Evolutionary conservation across 164 flowering plant species (phyloP).

Genomic region (Sedum album): DNA sequence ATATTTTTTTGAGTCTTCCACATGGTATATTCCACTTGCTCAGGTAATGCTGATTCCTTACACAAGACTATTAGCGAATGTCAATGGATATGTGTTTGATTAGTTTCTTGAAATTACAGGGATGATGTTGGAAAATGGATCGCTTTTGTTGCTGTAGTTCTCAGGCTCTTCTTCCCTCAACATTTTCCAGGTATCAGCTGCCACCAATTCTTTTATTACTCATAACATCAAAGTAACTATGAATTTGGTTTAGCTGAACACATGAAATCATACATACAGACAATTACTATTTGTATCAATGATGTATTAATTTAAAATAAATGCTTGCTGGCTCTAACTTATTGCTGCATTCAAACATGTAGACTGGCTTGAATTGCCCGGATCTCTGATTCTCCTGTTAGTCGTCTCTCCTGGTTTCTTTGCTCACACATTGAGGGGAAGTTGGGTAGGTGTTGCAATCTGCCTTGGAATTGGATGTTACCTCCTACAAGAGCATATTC

Average conservation of each 20-base stretch:
- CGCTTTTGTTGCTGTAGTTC: slow-evolving; percentile 66
- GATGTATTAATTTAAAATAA: too few relatives aligned
- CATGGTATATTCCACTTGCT: slow-evolving; percentile 41
- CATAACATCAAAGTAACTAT: background rate
- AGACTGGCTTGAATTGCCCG: slow-evolving; percentile 91
- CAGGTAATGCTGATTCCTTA: slow-evolving; percentile 32
- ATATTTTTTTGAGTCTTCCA: slow-evolving; percentile 83
- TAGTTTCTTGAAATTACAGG: slow-evolving; percentile 25
- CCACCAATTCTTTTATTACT: background rate
- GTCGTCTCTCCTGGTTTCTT: slow-evolving; percentile 74
- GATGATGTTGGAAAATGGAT: slow-evolving; percentile 92
- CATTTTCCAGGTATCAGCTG: slow-evolving; percentile 58
- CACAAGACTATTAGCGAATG: background rate
- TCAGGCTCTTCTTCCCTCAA: slow-evolving; percentile 75
- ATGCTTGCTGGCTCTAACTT: too few relatives aligned
- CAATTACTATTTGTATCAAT: too few relatives aligned
- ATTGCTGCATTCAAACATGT: slow-evolving; percentile 14
- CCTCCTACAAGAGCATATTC: slow-evolving; percentile 86
- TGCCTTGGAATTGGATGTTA: slow-evolving; percentile 71
- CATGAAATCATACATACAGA: too few relatives aligned
- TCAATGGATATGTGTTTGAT: background rate
- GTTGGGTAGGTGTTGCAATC: slow-evolving; percentile 45
- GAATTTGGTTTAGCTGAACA: background rate
- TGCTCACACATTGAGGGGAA: slow-evolving; percentile 38
- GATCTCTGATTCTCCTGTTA: slow-evolving; percentile 67